Evolutionary conservation across 140 eudicot species (phyloP), one percentile per base, ranked within the genome.

Genomic region (Bidens hawaiensis): DNA sequence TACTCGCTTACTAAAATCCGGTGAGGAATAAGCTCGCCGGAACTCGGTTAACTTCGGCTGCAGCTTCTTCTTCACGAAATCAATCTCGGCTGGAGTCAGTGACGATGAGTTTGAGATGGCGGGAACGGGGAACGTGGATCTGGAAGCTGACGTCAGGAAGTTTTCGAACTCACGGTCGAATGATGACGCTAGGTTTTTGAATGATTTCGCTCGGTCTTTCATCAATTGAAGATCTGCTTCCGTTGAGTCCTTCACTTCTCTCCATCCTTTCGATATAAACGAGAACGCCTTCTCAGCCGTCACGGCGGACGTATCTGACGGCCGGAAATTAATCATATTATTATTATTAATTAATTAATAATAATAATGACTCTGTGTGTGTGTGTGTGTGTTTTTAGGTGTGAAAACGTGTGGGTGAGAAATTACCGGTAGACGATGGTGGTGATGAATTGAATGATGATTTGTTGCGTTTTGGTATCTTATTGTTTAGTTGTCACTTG

Each of bases 241-340:
- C 7, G 99, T 91, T 4, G 96, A 87, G 25, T 85, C 85, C 30
- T 80, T 75, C 22, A 91, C 96, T 64, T 84, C 98, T 68, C 89
- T 77, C 95, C 99, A 91, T 9, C 95, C 96, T 51, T 84, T 88
- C 1, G 95, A 78, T 25, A 88, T 74, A 61, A 91, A 82, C 24
- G 99, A 85, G 33, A 88, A 71, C 25, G 99, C 98, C 16, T 82
- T 87, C 80, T 88, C 95, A 54, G 95, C 88, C 56, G 97, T 75
- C 10, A 81, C 94, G 43, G 48, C 52, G 33, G 96, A 72, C 3
- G 75, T 6, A 57, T 84, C 82, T 76, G 85, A 76, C 4, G 90
- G 79, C 77, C 76, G 69, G 70, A 84, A 65, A 42, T 84, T 84
- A 34, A 80, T 72, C 88, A 79, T 73, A 8, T 8, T n/a, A 40